A percentile compares a stretch with the other conserved stretches of the same genome.
phyloP scores from a whole-genome alignment of 225 moss, liverwort and hornwort species.

The Asterella californica region DNA sequence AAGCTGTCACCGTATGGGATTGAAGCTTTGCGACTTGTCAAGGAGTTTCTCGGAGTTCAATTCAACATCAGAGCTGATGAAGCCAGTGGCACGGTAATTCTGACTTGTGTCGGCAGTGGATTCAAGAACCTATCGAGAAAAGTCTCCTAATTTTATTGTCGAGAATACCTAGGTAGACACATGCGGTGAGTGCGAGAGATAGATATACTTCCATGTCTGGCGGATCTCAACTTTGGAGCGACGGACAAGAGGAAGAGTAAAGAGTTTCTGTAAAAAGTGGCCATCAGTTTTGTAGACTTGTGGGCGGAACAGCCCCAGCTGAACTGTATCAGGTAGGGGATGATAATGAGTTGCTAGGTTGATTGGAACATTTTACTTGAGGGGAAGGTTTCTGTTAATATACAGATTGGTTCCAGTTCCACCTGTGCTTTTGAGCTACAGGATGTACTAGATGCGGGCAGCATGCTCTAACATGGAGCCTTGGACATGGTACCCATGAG shows the following conservation, averaged over 20 bases:
- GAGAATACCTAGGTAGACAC: neutral
- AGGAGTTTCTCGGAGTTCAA: slow-evolving; percentile 82
- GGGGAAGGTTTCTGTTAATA: too few relatives aligned
- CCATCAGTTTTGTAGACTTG: slow-evolving; percentile 1
- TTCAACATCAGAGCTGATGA: slow-evolving; percentile 83
- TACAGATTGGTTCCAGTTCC: too few relatives aligned
- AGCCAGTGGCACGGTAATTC: slow-evolving; percentile 65
- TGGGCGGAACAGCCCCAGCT: too few relatives aligned
- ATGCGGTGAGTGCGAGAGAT: neutral
- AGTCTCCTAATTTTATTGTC: slow-evolving; percentile 51
- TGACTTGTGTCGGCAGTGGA: slow-evolving; percentile 96
- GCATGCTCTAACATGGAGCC: too few relatives aligned
- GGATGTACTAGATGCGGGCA: too few relatives aligned
- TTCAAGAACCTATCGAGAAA: slow-evolving; percentile 83
- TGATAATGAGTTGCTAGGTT: too few relatives aligned
- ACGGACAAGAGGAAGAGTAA: neutral
- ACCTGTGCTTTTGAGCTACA: slow-evolving; percentile 5
- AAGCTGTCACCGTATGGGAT: slow-evolving; percentile 83
- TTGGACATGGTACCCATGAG: too few relatives aligned
- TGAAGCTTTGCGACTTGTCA: slow-evolving; percentile 69
- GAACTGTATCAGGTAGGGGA: too few relatives aligned
- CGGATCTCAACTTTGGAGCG: neutral
- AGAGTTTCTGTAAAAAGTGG: neutral
- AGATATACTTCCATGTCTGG: neutral
- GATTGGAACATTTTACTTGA: too few relatives aligned